Conservation (phyloP, 768 basidiomycete species). For the Lactarius hengduanensis region DNA sequence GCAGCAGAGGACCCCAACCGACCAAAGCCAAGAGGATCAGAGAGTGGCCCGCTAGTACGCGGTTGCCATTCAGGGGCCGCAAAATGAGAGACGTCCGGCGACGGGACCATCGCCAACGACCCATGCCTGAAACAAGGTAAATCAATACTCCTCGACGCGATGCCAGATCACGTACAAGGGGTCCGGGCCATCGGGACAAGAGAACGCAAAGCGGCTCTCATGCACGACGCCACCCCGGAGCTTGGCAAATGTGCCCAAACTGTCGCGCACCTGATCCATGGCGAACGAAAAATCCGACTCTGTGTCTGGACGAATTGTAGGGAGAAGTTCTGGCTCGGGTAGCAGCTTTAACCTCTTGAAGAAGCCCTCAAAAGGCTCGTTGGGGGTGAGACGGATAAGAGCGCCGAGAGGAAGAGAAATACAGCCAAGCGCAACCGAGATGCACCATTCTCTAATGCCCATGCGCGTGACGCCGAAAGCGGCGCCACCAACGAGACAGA, state of each 20-base stretch:
- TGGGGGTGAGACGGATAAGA: slow-evolving; percentile 78
- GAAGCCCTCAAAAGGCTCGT: slow-evolving; percentile 67
- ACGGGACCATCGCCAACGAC: slow-evolving; percentile 69
- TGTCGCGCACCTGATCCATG: slow-evolving; percentile 78
- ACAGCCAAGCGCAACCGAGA: slow-evolving; percentile 82
- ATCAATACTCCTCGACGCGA: slow-evolving; percentile 29
- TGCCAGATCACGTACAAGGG: slow-evolving; percentile 44
- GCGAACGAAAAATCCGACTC: slow-evolving; percentile 73
- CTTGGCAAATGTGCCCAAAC: slow-evolving; percentile 45
- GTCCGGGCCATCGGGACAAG: slow-evolving; percentile 46
- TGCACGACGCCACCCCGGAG: slow-evolving; percentile 52
- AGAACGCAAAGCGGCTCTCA: slow-evolving; percentile 76
- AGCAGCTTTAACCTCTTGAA: slow-evolving; percentile 59
- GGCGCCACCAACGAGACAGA: slow-evolving; percentile 86
- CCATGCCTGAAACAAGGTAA: slow-evolving; percentile 40
- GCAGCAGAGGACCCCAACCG: slow-evolving; percentile 82
- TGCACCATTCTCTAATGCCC: slow-evolving; percentile 86
- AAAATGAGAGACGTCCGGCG: slow-evolving; percentile 55
- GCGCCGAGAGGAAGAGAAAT: slow-evolving; percentile 87
- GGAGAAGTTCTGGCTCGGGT: slow-evolving; percentile 62
- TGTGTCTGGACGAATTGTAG: slow-evolving; percentile 56
- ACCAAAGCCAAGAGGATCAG: slow-evolving; percentile 65
- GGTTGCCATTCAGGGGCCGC: slow-evolving; percentile 52
- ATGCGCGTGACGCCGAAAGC: slow-evolving; percentile 88
- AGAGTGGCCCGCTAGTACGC: slow-evolving; percentile 50